Evolutionary conservation across 495 filamentous ascomycete species (phyloP).

Genomic region (Cryomyces minteri): DNA sequence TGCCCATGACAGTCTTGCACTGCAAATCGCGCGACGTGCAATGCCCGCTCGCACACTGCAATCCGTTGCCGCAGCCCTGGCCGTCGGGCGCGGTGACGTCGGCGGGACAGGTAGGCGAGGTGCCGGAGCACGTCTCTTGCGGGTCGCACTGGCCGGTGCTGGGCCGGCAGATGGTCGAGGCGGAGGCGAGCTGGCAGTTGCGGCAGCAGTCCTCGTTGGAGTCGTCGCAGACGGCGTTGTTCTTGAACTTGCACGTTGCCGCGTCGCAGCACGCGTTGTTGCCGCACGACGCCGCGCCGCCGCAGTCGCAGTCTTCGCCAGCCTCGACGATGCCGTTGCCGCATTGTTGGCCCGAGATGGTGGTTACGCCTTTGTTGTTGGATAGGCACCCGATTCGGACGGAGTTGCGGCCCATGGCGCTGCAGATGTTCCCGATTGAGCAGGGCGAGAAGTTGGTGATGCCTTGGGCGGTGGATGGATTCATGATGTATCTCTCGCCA

Average conservation of each 20-base stretch:
- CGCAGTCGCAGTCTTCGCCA: slow-evolving; percentile 94
- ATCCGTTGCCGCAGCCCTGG: slow-evolving; percentile 38
- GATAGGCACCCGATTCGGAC: slow-evolving; percentile 61
- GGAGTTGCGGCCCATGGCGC: slow-evolving; percentile 63
- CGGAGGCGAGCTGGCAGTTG: slow-evolving; percentile 51
- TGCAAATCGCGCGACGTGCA: slow-evolving; percentile 87
- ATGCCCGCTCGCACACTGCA: slow-evolving; percentile 83
- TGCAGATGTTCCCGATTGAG: slow-evolving; percentile 85
- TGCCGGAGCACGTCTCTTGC: slow-evolving; percentile 65
- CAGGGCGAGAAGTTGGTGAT: slow-evolving; percentile 74
- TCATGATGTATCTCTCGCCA: slow-evolving; percentile 73
- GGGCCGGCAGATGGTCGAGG: slow-evolving; percentile 54
- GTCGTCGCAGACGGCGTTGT: slow-evolving; percentile 64
- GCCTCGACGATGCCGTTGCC: slow-evolving; percentile 93
- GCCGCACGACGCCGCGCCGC: slow-evolving; percentile 51
- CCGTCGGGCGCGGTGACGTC: slow-evolving; percentile 58
- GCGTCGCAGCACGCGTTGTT: slow-evolving; percentile 70
- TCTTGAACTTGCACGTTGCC: slow-evolving; percentile 72
- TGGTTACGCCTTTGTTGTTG: slow-evolving; percentile 67
- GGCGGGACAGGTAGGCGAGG: slow-evolving; percentile 47
- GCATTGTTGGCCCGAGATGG: slow-evolving; percentile 72
- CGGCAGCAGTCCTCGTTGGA: slow-evolving; percentile 81
- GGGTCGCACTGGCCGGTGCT: slow-evolving; percentile 70
- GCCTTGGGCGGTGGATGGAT: slow-evolving; percentile 57
- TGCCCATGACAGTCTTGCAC: slow-evolving; percentile 74